These are phyloP conservation scores for Mycena indigotica DNA, from an alignment of 768 basidiomycete species.

Conservation along the genomic window DNA sequence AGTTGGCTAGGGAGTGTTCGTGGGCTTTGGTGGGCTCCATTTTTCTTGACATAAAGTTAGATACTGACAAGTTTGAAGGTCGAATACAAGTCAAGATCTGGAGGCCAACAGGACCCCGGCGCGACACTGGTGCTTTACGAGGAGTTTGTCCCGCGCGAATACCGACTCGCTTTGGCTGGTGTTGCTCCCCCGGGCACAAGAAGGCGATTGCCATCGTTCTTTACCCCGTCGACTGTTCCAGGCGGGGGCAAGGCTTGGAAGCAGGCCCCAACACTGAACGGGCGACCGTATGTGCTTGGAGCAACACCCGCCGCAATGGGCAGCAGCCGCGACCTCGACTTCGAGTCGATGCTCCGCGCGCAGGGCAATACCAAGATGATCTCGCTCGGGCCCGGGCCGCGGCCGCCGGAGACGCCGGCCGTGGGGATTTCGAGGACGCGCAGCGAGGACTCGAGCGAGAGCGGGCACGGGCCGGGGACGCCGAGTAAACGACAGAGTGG, in stretches of 20 bases:
- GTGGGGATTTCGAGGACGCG: conserved; percentile 1
- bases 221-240: conserved; percentile 44
- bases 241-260: conserved; percentile 68
- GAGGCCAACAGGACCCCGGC: conserved; percentile 69
- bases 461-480: neutral
- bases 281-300: conserved; percentile 71
- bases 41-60: neutral
- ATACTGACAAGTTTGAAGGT: conserved; percentile 50
- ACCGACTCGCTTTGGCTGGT: conserved; percentile 72
- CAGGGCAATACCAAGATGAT: conserved; percentile 50
- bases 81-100: conserved; percentile 81
- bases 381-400: conserved; percentile 27
- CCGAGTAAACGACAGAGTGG: conserved; percentile 3
- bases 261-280: conserved; percentile 79
- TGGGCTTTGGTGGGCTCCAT: conserved; percentile 79
- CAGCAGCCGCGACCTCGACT: conserved; percentile 55
- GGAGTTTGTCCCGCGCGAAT: conserved; percentile 91
- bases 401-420: neutral
- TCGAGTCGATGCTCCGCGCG: conserved; percentile 71
- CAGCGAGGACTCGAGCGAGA: neutral
- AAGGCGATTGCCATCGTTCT: conserved; percentile 70
- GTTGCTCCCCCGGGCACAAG: conserved; percentile 45
- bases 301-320: conserved; percentile 53
- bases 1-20: conserved; percentile 76
- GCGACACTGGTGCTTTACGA: conserved; percentile 82